A percentile compares a stretch with the other conserved stretches of the same genome.
Conservation (phyloP, 768 basidiomycete genomes). For the Lyophyllum atratum region DNA sequence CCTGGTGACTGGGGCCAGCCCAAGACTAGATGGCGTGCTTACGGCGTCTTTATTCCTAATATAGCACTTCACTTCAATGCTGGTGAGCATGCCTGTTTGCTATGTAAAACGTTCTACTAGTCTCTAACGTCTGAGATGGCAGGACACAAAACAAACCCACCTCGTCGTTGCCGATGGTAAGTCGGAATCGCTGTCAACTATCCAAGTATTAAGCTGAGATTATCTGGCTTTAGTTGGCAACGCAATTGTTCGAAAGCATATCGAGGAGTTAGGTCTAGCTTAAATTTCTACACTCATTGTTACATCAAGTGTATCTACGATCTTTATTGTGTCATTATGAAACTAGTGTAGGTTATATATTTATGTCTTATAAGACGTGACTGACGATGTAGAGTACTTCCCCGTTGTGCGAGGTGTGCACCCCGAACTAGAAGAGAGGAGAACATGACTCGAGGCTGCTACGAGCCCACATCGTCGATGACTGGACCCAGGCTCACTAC, state of each 20-base stretch:
- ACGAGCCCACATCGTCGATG: too few species aligned
- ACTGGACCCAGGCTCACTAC: too few species aligned
- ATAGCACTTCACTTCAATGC: slow-evolving; percentile 72
- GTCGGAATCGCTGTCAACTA: slow-evolving; percentile 20
- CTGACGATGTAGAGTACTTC: too few species aligned
- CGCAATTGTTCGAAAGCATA: slow-evolving; percentile 63
- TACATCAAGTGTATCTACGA: not conserved
- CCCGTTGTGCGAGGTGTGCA: too few species aligned
- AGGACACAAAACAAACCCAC: slow-evolving; percentile 69
- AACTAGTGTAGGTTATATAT: too few species aligned
- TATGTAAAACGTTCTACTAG: not conserved
- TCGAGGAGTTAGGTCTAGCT: slow-evolving; percentile 47
- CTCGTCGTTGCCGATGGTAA: slow-evolving; percentile 59
- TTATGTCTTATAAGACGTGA: too few species aligned
- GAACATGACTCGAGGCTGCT: too few species aligned
- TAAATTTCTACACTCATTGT: slow-evolving; percentile 10
- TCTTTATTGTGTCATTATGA: not conserved
- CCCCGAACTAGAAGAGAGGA: too few species aligned
- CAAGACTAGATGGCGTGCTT: slow-evolving; percentile 9
- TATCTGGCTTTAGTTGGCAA: slow-evolving; percentile 50
- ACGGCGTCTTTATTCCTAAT: not conserved
- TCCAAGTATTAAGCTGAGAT: not conserved
- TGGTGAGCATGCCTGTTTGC: slow-evolving; percentile 34
- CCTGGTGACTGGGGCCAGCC: not conserved
- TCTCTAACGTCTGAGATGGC: slow-evolving; percentile 7